phyloP scores from a whole-genome alignment of 2,329 filamentous ascomycete species.

The Diaporthe destruens region DNA sequence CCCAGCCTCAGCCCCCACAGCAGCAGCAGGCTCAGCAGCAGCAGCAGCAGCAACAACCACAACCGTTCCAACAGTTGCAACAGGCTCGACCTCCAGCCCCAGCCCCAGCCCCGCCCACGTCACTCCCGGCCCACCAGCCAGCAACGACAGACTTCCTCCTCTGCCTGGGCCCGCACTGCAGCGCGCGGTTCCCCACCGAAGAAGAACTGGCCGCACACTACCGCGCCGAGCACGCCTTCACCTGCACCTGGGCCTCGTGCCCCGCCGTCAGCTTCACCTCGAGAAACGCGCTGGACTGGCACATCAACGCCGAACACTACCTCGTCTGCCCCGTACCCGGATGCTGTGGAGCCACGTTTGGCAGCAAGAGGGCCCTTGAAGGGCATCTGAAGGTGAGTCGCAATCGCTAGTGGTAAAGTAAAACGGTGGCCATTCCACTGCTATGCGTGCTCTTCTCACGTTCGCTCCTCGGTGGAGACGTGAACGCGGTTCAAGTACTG shows the following conservation, averaged over 20 bases:
- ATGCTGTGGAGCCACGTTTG: slow-evolving; percentile 54
- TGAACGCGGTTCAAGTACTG: neutral
- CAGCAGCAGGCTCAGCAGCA: neutral
- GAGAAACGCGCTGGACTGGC: slow-evolving; percentile 55
- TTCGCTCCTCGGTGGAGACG: too few species aligned
- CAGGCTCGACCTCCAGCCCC: neutral
- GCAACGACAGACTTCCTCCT: slow-evolving; percentile 24
- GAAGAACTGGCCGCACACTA: slow-evolving; percentile 42
- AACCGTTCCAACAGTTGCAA: neutral
- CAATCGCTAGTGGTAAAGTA: too few species aligned
- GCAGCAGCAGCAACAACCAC: neutral
- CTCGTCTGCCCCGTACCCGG: slow-evolving; percentile 56
- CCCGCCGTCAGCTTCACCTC: slow-evolving; percentile 52
- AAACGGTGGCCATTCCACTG: too few species aligned
- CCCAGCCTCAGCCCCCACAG: neutral
- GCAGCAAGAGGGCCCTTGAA: slow-evolving; percentile 51
- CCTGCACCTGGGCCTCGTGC: slow-evolving; percentile 58
- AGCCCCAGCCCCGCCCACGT: too few species aligned
- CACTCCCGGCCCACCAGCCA: slow-evolving; percentile 6
- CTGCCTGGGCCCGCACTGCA: slow-evolving; percentile 37
- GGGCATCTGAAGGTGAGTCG: slow-evolving; percentile 51
- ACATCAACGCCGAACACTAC: slow-evolving; percentile 59
- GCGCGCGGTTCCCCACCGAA: slow-evolving; percentile 33
- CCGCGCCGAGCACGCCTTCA: slow-evolving; percentile 49
- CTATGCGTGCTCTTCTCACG: neutral